Conservation (phyloP, 495 filamentous ascomycete species). For the Pyrenula aspistea region DNA sequence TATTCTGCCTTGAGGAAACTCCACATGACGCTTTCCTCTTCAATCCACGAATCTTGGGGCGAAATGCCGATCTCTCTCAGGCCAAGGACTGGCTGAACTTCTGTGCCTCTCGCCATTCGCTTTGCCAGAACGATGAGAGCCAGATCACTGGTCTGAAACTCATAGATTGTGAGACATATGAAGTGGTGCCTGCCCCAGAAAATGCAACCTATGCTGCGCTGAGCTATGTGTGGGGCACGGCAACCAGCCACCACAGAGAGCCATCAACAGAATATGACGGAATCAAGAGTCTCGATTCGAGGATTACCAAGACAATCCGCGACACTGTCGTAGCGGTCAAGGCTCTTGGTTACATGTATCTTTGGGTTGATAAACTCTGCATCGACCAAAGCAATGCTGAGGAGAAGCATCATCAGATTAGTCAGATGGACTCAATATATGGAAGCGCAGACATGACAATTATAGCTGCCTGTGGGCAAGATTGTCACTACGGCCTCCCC, state of each 20-base stretch:
- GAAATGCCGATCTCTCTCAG: no score
- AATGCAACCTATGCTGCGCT: slow-evolving; percentile 1
- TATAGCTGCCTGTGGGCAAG: slow-evolving; percentile 16
- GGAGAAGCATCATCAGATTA: slow-evolving; percentile 14
- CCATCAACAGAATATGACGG: not conserved
- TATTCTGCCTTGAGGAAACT: no score
- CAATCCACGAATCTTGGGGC: no score
- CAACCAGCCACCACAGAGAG: no score
- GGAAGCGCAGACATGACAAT: slow-evolving; percentile 10
- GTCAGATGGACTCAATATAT: slow-evolving; percentile 20
- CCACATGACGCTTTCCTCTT: no score
- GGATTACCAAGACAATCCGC: not conserved
- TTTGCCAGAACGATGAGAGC: no score
- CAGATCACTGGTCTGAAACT: not conserved
- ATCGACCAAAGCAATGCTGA: not conserved
- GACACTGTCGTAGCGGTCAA: not conserved
- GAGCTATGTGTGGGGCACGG: slow-evolving; percentile 12
- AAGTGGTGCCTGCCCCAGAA: not conserved
- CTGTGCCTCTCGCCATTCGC: no score
- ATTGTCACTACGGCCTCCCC: slow-evolving; percentile 14
- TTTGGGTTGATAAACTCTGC: slow-evolving; percentile 1
- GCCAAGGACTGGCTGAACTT: no score
- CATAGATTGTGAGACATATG: not conserved
- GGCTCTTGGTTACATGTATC: slow-evolving; percentile 4
- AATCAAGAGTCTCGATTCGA: not conserved